Conservation (phyloP, 2,329 filamentous ascomycete species). For the Alternaria conjuncta region DNA sequence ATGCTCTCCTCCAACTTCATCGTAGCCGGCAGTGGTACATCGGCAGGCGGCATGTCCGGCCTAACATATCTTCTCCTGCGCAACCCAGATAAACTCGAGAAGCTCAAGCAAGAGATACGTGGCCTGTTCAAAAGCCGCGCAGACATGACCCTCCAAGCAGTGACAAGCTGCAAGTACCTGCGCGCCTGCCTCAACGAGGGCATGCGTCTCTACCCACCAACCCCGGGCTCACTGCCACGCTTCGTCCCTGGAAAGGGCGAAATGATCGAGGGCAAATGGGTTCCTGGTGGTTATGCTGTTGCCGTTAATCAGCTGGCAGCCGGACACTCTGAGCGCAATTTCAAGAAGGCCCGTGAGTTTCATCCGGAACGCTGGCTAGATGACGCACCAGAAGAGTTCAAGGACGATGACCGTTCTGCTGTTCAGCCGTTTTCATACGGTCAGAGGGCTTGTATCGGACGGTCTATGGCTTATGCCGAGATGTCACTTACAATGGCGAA, state of each 20-base stretch:
- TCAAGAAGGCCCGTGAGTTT: conserved; percentile 19
- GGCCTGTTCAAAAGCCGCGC: background rate
- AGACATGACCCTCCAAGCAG: conserved; percentile 17
- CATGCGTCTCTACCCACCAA: conserved; percentile 24
- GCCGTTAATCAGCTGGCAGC: conserved; percentile 22
- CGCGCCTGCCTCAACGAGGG: conserved; percentile 23
- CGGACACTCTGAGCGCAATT: conserved; percentile 24
- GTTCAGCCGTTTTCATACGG: conserved; percentile 32
- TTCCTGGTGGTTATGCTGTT: conserved; percentile 25
- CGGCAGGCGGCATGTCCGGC: conserved; percentile 11
- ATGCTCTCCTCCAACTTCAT: conserved; percentile 15
- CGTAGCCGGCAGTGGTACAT: conserved; percentile 43
- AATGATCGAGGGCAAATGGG: conserved; percentile 20
- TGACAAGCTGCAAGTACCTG: conserved; percentile 16
- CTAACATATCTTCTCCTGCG: conserved; percentile 10
- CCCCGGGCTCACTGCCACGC: conserved; percentile 17
- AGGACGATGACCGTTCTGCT: conserved; percentile 33
- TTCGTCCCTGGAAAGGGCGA: conserved; percentile 22
- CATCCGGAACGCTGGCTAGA: conserved; percentile 15
- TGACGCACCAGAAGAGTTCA: conserved; percentile 19
- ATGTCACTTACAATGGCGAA: background rate
- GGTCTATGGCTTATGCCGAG: background rate
- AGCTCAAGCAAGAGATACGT: conserved; percentile 19
- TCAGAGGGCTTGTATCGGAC: conserved; percentile 19
- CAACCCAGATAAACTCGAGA: conserved; percentile 15